Evolutionary conservation across 495 filamentous ascomycete species (phyloP), one percentile per base, ranked within the genome.

Genomic region (Penicillium paxilli): DNA sequence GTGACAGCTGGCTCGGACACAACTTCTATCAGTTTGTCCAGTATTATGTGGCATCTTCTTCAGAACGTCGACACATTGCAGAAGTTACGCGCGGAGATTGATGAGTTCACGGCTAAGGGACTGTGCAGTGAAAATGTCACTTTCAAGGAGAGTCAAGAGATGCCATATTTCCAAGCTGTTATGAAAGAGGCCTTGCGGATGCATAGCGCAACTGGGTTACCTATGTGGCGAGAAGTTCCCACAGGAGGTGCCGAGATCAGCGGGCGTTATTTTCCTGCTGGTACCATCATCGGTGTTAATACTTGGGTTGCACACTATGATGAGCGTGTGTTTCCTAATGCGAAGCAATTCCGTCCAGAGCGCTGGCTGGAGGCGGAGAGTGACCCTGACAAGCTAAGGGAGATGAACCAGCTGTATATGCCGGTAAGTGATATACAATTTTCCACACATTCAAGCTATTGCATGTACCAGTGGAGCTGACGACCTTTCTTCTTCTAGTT

Each of bases 1-100:
- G 71, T 85, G 5, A 59, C 69, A 4, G 83, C 82, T 1, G 83
- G 83, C 0, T 78, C 74, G 3, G 82, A 86, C 54, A 84, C 83
- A 0, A 83, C 78, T 0, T 77, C 77, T 2, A 80, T 81, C 52
- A 74, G 70, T 19, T 65, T 85, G 1, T 74, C 70, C 3, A 57
- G 72, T 5, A 76, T 81, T 4, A 67, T 85, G 44, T 83, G 83
- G 62, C 54, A 78, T 51, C 68, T 85, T 5, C 44, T 79, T 10
- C 72, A 68, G 44, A 58, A 75, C 37, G 74, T 76, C 0, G 32
- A 47, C 0, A 63, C 64, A 0, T 55, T 80, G 3, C 24, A 49
- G 0, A 75, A 72, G 20, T 62, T 86, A 2, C 71, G 71, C 7
- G 26, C 59, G 0, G 83, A 85, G 44, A 58, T 85, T 20, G 69